phyloP scores from a whole-genome alignment of 495 filamentous ascomycete species.

The Hypoxylon perforatum region DNA sequence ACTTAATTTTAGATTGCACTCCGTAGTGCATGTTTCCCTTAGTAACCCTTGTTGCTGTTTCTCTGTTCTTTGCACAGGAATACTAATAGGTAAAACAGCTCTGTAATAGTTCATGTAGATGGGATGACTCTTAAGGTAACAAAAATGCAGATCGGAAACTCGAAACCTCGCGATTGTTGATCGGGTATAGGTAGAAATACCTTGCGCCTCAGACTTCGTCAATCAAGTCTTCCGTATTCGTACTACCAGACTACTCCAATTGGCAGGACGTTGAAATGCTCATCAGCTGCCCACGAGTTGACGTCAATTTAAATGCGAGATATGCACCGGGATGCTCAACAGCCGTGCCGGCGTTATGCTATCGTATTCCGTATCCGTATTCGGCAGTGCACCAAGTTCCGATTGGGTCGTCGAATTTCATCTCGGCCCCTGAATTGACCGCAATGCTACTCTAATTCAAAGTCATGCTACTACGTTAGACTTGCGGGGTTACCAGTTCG shows the following conservation, averaged over 20 bases:
- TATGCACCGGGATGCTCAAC: slow-evolving; percentile 17
- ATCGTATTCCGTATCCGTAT: slow-evolving; percentile 42
- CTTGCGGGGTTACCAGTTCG: slow-evolving; percentile 15
- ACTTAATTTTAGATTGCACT: too few species aligned
- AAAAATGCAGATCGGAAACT: background rate
- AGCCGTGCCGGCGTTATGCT: slow-evolving; percentile 7
- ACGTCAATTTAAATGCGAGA: slow-evolving; percentile 15
- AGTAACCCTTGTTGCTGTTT: too few species aligned
- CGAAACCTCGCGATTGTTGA: background rate
- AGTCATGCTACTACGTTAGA: background rate
- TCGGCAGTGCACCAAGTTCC: slow-evolving; percentile 10
- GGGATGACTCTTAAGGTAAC: too few species aligned
- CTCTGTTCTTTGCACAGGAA: too few species aligned
- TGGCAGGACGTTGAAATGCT: slow-evolving; percentile 13
- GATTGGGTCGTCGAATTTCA: slow-evolving; percentile 20
- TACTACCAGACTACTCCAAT: slow-evolving; percentile 12
- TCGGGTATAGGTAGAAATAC: background rate
- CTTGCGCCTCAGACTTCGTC: background rate
- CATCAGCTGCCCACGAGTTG: slow-evolving; percentile 12
- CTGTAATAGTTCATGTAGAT: too few species aligned
- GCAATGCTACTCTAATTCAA: slow-evolving; percentile 23
- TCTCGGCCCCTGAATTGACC: background rate
- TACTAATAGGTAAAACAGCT: too few species aligned
- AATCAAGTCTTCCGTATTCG: slow-evolving; percentile 23
- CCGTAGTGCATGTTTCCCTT: too few species aligned